Evolutionary conservation across 2,329 filamentous ascomycete genomes (phyloP).

Genomic region (Penicillium sclerotigenum): DNA sequence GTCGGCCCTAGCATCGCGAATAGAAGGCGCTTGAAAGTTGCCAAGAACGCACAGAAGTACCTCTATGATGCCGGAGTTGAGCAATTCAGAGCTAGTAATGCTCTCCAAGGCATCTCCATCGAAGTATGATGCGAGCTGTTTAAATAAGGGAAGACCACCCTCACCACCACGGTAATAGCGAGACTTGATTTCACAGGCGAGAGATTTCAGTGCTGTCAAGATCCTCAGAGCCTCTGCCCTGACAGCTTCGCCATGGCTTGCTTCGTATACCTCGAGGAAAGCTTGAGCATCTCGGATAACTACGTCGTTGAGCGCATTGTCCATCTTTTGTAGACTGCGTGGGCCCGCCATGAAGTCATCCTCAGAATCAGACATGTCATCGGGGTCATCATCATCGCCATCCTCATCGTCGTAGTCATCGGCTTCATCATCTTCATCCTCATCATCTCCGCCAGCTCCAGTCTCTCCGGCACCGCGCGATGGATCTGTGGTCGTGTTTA

Average conservation of each 20-base stretch:
- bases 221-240: slow-evolving; percentile 76
- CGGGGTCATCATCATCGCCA: slow-evolving; percentile 51
- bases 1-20: slow-evolving; percentile 65
- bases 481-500: slow-evolving; percentile 9
- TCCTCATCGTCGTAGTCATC: slow-evolving; percentile 53
- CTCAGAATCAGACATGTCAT: slow-evolving; percentile 61
- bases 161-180: slow-evolving; percentile 58
- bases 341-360: slow-evolving; percentile 56
- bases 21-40: slow-evolving; percentile 53
- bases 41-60: slow-evolving; percentile 79
- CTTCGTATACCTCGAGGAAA: slow-evolving; percentile 81
- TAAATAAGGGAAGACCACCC: slow-evolving; percentile 66
- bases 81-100: slow-evolving; percentile 90
- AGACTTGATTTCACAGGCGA: slow-evolving; percentile 68
- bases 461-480: slow-evolving; percentile 20
- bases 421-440: slow-evolving; percentile 51
- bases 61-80: slow-evolving; percentile 85
- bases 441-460: slow-evolving; percentile 29
- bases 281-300: slow-evolving; percentile 75
- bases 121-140: slow-evolving; percentile 75
- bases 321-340: slow-evolving; percentile 37
- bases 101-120: slow-evolving; percentile 84
- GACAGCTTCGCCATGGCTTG: slow-evolving; percentile 68
- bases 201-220: slow-evolving; percentile 64
- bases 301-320: slow-evolving; percentile 61